phyloP scores from a whole-genome alignment of 2,329 filamentous ascomycete genomes.

The Aspergillus puulaauensis region DNA sequence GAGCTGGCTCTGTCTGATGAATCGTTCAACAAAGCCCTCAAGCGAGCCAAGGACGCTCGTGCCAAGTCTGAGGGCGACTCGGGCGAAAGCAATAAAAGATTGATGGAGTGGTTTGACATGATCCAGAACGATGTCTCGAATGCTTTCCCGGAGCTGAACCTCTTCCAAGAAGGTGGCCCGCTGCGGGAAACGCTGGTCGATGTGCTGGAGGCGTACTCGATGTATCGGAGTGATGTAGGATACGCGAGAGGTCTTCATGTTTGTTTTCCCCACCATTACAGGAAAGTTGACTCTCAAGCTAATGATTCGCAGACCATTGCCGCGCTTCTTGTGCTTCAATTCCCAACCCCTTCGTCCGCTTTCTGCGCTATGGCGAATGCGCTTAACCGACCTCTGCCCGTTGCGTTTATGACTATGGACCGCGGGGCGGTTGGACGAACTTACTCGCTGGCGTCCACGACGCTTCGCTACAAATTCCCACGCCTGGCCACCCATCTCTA shows the following conservation, averaged over 20 bases:
- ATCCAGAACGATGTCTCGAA: conserved; percentile 55
- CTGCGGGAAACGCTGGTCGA: conserved; percentile 57
- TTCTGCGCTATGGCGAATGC: conserved; percentile 62
- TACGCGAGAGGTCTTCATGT: conserved; percentile 60
- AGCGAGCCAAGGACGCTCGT: conserved; percentile 53
- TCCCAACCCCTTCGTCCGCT: conserved; percentile 51
- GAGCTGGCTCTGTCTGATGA: conserved; percentile 57
- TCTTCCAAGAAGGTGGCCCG: conserved; percentile 56
- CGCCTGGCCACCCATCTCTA: conserved; percentile 54
- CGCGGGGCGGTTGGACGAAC: conserved; percentile 55
- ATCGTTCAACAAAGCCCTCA: conserved; percentile 58
- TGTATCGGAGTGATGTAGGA: conserved; percentile 63
- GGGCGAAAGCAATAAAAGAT: conserved; percentile 43
- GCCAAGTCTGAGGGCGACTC: conserved; percentile 43
- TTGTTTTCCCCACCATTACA: conserved; percentile 21
- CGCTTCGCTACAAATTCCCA: conserved; percentile 59
- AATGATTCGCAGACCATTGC: conserved; percentile 48
- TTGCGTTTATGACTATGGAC: conserved; percentile 62
- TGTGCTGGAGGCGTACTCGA: conserved; percentile 61
- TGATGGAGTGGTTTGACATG: conserved; percentile 53
- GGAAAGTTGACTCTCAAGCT: neutral
- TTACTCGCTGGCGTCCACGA: conserved; percentile 56
- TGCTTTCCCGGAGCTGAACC: conserved; percentile 58
- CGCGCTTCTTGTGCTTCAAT: conserved; percentile 58
- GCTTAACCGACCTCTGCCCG: conserved; percentile 60